A percentile compares a stretch with the other conserved stretches of the same genome.
Conservation (phyloP, 192 early-diverging fungal species). For the Rhizophagus clarus region DNA sequence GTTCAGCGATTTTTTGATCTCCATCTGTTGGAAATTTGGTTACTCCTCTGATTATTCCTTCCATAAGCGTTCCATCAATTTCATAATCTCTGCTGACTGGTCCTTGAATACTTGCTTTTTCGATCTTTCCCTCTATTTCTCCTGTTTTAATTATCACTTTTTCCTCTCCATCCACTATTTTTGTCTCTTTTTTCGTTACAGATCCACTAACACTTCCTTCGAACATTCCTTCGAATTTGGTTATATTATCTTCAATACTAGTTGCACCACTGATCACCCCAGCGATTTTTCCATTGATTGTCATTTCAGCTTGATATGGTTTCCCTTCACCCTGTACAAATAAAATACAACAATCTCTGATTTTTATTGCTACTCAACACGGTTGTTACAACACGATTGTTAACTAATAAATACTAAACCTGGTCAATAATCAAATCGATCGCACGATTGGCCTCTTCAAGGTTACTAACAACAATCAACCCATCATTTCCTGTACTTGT, state of each 20-base stretch:
- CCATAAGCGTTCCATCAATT: not conserved
- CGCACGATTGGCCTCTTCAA: not conserved
- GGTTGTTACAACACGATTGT: not conserved
- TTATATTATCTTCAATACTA: not conserved
- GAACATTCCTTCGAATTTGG: not conserved
- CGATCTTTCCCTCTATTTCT: too few species aligned
- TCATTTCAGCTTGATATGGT: too few species aligned
- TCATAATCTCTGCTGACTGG: too few species aligned
- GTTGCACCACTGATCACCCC: not conserved
- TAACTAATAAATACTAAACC: not conserved
- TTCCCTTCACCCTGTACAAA: constrained; percentile 24
- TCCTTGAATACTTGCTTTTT: too few species aligned
- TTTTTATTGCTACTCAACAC: not conserved
- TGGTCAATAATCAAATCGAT: constrained; percentile 14
- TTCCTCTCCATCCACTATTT: too few species aligned
- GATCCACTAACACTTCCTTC: too few species aligned
- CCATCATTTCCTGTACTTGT: constrained; percentile 12
- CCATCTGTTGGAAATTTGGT: too few species aligned
- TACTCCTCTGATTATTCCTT: not conserved
- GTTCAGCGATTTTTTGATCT: too few species aligned
- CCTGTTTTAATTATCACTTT: too few species aligned
- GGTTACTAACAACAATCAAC: constrained; percentile 1
- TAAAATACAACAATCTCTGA: not conserved
- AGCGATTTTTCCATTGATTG: too few species aligned
- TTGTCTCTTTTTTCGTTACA: too few species aligned